These are phyloP conservation scores for Botrytis aclada DNA, from an alignment of 2,329 filamentous ascomycete genomes.

Conservation along the genomic window DNA sequence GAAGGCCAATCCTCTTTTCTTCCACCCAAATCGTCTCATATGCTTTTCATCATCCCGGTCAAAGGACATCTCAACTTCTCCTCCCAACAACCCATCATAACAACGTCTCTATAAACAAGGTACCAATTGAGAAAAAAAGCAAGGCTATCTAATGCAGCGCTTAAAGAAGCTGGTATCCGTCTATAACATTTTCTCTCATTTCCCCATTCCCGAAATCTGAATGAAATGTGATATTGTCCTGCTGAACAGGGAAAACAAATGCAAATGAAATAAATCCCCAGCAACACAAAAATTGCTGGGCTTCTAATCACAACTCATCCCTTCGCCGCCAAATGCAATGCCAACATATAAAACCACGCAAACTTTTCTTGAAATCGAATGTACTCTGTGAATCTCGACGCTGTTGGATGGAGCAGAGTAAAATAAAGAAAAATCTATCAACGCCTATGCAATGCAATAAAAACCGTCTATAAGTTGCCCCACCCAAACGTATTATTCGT, in stretches of 20 bases:
- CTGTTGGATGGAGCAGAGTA: slow-evolving; percentile 11
- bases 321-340: slow-evolving; percentile 19
- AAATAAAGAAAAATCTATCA: slow-evolving; percentile 18
- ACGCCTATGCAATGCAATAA: slow-evolving; percentile 20
- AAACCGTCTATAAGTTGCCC: slow-evolving; percentile 17
- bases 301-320: not conserved
- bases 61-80: slow-evolving; percentile 14
- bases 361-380: slow-evolving; percentile 17
- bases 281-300: not conserved
- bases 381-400: not conserved
- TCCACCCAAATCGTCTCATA: slow-evolving; percentile 16
- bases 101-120: slow-evolving; percentile 18
- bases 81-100: slow-evolving; percentile 14
- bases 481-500: slow-evolving; percentile 26
- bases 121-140: slow-evolving; percentile 9
- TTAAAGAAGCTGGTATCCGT: slow-evolving; percentile 15
- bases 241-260: not conserved
- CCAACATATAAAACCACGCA: slow-evolving; percentile 14
- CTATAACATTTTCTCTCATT: slow-evolving; percentile 13
- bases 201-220: slow-evolving; percentile 1
- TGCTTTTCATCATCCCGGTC: slow-evolving; percentile 13
- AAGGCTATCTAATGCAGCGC: slow-evolving; percentile 17
- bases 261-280: slow-evolving; percentile 5
- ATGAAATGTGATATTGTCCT: not conserved
- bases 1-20: slow-evolving; percentile 13